Percentiles rank a stretch among this genome's conserved stretches.
These are phyloP conservation scores for Xylaria hypoxylon DNA, from an alignment of 2,329 filamentous ascomycete genomes.

Conservation along the genomic window DNA sequence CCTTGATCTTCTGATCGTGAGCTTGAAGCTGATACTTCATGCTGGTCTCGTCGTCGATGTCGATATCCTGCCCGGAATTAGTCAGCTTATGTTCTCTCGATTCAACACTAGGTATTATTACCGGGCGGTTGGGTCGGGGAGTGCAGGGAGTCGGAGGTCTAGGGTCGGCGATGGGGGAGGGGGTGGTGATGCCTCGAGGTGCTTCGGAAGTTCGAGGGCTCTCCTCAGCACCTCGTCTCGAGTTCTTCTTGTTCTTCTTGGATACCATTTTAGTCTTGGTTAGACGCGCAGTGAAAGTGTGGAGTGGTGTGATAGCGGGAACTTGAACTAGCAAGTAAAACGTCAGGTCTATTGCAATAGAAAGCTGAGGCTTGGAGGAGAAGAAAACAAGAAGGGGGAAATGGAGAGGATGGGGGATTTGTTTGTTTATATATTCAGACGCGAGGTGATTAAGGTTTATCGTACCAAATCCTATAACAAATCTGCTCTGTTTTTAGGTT, in stretches of 20 bases:
- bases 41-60: constrained; percentile 24
- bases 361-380: constrained; percentile 27
- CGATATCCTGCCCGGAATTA: constrained; percentile 25
- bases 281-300: constrained; percentile 30
- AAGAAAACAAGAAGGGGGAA: constrained; percentile 26
- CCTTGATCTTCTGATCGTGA: constrained; percentile 29
- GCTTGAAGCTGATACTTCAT: constrained; percentile 31
- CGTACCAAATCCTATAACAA: constrained; percentile 16
- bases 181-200: constrained; percentile 23
- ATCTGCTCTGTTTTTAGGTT: constrained; percentile 19
- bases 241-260: constrained; percentile 30
- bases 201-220: constrained; percentile 27
- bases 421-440: constrained; percentile 24
- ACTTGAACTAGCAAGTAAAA: constrained; percentile 32
- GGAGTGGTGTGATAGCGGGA: constrained; percentile 29
- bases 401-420: constrained; percentile 24
- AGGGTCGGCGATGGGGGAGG: constrained; percentile 16
- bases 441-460: constrained; percentile 27
- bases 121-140: constrained; percentile 18
- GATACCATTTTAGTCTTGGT: constrained; percentile 34
- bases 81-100: constrained; percentile 27
- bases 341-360: constrained; percentile 29
- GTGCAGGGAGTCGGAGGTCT: constrained; percentile 21
- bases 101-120: constrained; percentile 24
- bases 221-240: constrained; percentile 28